phyloP scores from a whole-genome alignment of 306 rosid species.

The Acmispon strigosus region DNA sequence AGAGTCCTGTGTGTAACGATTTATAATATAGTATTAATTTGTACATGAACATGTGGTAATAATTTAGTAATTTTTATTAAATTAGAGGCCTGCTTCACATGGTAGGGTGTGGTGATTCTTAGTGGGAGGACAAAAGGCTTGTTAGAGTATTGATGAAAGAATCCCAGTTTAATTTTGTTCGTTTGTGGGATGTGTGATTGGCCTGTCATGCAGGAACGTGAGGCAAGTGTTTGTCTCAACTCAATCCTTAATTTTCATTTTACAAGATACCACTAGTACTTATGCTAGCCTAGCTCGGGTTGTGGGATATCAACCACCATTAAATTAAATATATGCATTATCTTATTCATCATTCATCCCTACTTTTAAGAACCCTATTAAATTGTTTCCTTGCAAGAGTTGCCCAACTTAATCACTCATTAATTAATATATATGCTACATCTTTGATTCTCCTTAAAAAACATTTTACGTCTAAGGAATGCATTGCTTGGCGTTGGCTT shows the following conservation, averaged over 20 bases:
- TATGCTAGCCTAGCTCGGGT: constrained; percentile 18
- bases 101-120: constrained; percentile 43
- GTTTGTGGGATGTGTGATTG: constrained; percentile 28
- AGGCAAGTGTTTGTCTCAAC: constrained; percentile 46
- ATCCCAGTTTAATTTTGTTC: constrained; percentile 75
- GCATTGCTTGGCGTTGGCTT: no score
- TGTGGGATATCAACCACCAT: constrained; percentile 19
- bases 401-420: not conserved
- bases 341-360: not conserved
- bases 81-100: constrained; percentile 53
- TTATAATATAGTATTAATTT: not conserved
- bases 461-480: no score
- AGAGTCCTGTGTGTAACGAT: constrained; percentile 14
- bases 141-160: constrained; percentile 44
- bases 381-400: constrained; percentile 5
- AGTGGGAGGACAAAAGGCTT: constrained; percentile 38
- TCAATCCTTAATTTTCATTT: constrained; percentile 27
- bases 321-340: not conserved
- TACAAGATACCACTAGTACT: not conserved
- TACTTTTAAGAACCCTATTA: constrained; percentile 12
- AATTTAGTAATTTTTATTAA: not conserved
- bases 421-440: not conserved
- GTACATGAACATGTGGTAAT: not conserved
- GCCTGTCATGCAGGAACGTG: constrained; percentile 61
- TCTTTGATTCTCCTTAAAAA: no score